A percentile compares a stretch with the other conserved stretches of the same genome.
Conservation (phyloP, 2,329 filamentous ascomycete genomes). For the Tetracladium maxilliforme region DNA sequence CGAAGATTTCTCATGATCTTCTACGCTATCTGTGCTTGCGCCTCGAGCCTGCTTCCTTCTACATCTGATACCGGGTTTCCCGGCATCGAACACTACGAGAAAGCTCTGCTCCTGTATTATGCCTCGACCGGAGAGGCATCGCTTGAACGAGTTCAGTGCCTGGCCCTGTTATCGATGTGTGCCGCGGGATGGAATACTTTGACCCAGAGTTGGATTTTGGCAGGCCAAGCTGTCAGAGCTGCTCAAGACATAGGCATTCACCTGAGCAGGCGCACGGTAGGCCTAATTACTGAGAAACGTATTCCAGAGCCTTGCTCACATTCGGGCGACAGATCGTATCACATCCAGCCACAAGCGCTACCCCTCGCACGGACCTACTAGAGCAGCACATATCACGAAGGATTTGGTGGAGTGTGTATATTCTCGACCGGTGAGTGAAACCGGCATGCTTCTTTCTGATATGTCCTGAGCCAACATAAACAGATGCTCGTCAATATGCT, state of each 20-base stretch:
- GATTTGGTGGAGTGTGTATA: constrained; percentile 15
- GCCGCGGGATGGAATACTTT: constrained; percentile 15
- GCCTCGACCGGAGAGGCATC: constrained; percentile 11
- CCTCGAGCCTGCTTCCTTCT: constrained; percentile 10
- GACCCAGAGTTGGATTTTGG: constrained; percentile 12
- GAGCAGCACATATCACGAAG: constrained; percentile 12
- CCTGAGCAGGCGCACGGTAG: constrained; percentile 7
- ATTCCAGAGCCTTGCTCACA: no score
- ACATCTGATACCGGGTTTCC: constrained; percentile 5
- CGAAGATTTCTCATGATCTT: constrained; percentile 13
- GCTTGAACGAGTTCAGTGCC: constrained; percentile 13
- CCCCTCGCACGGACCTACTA: no score
- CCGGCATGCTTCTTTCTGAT: background rate
- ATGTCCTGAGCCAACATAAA: background rate
- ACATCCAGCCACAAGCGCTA: no score
- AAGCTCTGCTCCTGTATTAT: constrained; percentile 11
- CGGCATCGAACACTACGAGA: constrained; percentile 11
- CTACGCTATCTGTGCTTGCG: constrained; percentile 14
- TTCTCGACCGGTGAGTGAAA: constrained; percentile 10
- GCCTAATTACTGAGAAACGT: constrained; percentile 3
- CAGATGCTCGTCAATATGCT: constrained; percentile 13
- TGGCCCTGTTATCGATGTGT: constrained; percentile 14
- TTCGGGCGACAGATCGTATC: no score
- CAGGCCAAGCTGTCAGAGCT: constrained; percentile 13
- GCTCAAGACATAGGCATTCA: constrained; percentile 14